Conservation (phyloP, 345 rosid genomes). For the Citrus glauca region DNA sequence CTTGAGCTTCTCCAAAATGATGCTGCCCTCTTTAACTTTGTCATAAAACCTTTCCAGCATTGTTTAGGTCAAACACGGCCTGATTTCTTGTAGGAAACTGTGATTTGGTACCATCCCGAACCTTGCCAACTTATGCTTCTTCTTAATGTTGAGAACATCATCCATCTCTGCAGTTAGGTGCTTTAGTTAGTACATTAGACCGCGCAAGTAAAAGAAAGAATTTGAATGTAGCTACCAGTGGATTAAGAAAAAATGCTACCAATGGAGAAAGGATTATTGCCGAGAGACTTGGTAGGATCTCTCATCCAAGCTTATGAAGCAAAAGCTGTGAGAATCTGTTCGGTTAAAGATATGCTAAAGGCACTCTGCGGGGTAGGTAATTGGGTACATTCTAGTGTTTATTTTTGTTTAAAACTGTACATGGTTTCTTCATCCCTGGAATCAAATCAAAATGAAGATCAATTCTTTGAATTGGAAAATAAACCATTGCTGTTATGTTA, state of each 20-base stretch:
- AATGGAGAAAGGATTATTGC: conserved; percentile 36
- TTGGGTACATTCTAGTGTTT: conserved; percentile 38
- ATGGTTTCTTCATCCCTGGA: conserved; percentile 32
- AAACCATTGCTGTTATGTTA: not conserved
- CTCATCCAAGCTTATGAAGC: conserved; percentile 47
- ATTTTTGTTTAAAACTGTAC: conserved; percentile 33
- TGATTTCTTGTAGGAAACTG: conserved; percentile 25
- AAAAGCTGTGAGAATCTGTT: conserved; percentile 43
- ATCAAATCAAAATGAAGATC: not conserved
- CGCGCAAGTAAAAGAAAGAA: not conserved
- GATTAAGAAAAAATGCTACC: conserved; percentile 6
- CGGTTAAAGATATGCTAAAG: conserved; percentile 23
- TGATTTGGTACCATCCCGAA: conserved; percentile 44
- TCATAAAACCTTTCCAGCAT: conserved; percentile 30
- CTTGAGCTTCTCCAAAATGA: conserved; percentile 35
- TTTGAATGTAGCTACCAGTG: too few species aligned
- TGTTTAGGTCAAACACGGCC: conserved; percentile 21
- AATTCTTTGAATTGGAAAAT: not conserved
- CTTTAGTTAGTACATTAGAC: too few species aligned
- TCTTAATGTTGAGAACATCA: conserved; percentile 23
- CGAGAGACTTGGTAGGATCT: conserved; percentile 20
- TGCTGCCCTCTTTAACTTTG: conserved; percentile 42
- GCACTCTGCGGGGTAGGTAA: conserved; percentile 37
- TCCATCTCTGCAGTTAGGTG: conserved; percentile 26
- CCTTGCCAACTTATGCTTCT: conserved; percentile 29